phyloP scores from a whole-genome alignment of 2,329 filamentous ascomycete species.

The Cladobotryum mycophilum region DNA sequence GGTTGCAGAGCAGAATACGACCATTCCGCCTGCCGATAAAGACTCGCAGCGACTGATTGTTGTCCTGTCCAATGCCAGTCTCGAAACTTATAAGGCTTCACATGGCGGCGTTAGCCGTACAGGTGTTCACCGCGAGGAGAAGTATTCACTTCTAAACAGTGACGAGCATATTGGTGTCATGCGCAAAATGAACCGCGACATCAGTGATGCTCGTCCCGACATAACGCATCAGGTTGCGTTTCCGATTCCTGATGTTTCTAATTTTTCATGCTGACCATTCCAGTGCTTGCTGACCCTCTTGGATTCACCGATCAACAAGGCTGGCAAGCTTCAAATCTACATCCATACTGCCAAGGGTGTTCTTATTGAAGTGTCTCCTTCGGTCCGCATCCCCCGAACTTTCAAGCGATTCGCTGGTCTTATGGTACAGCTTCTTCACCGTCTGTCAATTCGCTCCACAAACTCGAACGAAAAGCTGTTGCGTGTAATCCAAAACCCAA shows the following conservation, averaged over 20 bases:
- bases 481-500: conserved; percentile 96
- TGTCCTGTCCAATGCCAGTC: conserved; percentile 90
- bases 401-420: conserved; percentile 98
- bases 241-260: conserved; percentile 25
- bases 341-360: conserved; percentile 97
- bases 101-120: conserved; percentile 60
- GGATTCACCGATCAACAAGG: conserved; percentile 98
- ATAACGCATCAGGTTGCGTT: conserved; percentile 88
- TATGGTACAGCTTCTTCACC: conserved; percentile 96
- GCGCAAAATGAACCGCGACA: conserved; percentile 99
- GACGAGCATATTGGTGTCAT: conserved; percentile 99
- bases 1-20: conserved; percentile 83
- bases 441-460: conserved; percentile 90
- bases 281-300: conserved; percentile 95
- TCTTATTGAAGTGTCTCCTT: conserved; percentile 95
- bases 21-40: conserved; percentile 81
- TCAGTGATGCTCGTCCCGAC: conserved; percentile 93
- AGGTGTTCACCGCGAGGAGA: conserved; percentile 72
- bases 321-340: conserved; percentile 94
- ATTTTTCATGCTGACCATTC: conserved; percentile 41
- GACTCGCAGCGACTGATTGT: conserved; percentile 89
- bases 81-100: conserved; percentile 94
- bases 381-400: conserved; percentile 92
- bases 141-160: conserved; percentile 96
- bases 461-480: conserved; percentile 96